phyloP scores from a whole-genome alignment of 805 yeast species.

The Clavispora asparagi region DNA sequence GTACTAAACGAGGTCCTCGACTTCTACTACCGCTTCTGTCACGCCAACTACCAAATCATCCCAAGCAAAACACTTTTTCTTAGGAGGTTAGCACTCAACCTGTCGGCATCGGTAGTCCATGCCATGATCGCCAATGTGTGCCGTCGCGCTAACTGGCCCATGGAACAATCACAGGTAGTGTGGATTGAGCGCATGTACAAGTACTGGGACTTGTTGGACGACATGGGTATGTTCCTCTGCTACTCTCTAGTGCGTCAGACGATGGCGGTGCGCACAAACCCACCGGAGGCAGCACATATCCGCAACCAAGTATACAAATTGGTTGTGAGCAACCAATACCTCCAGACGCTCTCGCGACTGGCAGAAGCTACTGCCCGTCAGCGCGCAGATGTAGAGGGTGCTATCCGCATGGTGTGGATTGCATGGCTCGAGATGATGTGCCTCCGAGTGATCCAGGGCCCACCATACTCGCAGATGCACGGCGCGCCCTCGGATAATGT shows the following conservation, averaged over 20 bases:
- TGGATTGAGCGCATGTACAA: conserved; percentile 20
- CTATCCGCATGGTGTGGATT: conserved; percentile 21
- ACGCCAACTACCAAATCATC: conserved; percentile 18
- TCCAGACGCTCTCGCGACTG: conserved; percentile 11
- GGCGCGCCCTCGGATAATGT: conserved; percentile 1
- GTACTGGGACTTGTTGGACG: conserved; percentile 22
- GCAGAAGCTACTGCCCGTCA: conserved; percentile 13
- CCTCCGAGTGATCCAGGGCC: conserved; percentile 16
- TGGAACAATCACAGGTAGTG: conserved; percentile 12
- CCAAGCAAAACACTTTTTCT: conserved; percentile 17
- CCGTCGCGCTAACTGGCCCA: conserved; percentile 1
- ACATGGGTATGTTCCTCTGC: conserved; percentile 22
- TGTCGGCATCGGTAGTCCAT: conserved; percentile 21
- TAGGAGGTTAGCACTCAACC: conserved; percentile 15
- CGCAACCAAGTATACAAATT: conserved; percentile 16
- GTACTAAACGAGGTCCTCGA: conserved; percentile 16
- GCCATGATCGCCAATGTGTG: conserved; percentile 22
- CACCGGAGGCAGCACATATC: conserved; percentile 9
- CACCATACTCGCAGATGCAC: conserved; percentile 11
- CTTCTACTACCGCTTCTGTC: conserved; percentile 18
- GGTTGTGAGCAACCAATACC: conserved; percentile 14
- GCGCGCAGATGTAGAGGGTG: conserved; percentile 18
- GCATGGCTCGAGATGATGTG: conserved; percentile 14
- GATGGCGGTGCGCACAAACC: conserved; percentile 7
- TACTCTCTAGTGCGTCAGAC: conserved; percentile 16